Evolutionary conservation across 805 yeast genomes (phyloP).

Genomic region (Saccharomyces mikatae): DNA sequence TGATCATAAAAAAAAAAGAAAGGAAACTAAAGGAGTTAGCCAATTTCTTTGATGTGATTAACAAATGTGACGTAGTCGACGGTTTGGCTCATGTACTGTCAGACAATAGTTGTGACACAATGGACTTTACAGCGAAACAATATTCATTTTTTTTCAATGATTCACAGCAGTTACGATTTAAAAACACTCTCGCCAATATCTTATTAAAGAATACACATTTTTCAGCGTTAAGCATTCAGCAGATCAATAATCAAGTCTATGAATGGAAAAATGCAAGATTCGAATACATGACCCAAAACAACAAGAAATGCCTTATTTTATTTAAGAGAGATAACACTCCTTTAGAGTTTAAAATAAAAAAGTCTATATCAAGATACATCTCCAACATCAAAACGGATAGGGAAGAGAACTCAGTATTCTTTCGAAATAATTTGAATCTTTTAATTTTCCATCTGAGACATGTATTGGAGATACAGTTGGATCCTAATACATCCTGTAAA

Average conservation of each 20-base stretch:
- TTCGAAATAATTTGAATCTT: conserved; percentile 41
- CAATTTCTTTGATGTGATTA: neutral
- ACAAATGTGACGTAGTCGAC: neutral
- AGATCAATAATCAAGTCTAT: neutral
- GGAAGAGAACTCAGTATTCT: conserved; percentile 32
- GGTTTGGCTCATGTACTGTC: neutral
- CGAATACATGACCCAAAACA: neutral
- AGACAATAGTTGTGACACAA: neutral
- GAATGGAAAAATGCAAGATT: neutral
- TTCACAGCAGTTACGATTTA: neutral
- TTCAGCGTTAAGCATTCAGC: neutral
- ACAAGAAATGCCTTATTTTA: neutral
- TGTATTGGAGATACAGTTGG: conserved; percentile 36
- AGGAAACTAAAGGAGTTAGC: neutral
- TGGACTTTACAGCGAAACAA: neutral
- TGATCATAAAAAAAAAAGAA: neutral
- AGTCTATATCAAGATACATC: conserved; percentile 41
- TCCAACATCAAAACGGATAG: conserved; percentile 56
- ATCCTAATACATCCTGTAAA: conserved; percentile 18
- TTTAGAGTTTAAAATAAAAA: conserved; percentile 34
- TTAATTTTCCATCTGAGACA: conserved; percentile 41
- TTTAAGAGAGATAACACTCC: conserved; percentile 30
- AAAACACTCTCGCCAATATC: neutral
- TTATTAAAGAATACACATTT: neutral
- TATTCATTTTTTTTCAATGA: neutral